Base-by-base conservation (phyloP, 306 rosid species). In the Vigna unguiculata region DNA sequence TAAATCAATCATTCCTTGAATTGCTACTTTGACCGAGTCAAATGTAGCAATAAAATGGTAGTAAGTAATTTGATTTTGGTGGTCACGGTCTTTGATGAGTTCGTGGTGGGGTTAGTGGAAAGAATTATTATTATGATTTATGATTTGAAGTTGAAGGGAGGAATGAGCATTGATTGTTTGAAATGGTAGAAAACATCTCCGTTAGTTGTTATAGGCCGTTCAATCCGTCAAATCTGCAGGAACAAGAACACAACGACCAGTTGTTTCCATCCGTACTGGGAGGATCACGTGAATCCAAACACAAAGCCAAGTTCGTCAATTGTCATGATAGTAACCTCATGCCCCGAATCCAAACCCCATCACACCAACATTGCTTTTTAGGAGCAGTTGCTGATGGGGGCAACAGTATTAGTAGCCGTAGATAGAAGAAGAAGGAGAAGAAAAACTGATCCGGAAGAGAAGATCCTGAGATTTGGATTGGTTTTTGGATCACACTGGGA, bases 241-340 rank as follows among this genome's bases (percentile, higher is more conserved):
- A 34, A 36, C 75, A 79, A 62, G 72, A 82, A 34, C 60, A 61
- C 16, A 38, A 83, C 45, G 68, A 85, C 77, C 87, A 87, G 87
- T 66, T 84, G 80, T 83, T 53, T 20, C 59, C 28, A 53, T 20
- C 78, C 86, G 91, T 87, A 88, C 89, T 72, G 58, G 72, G 21
- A 59, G 85, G 78, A 87, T 89, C 95, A 88, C 98, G 97, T 86
- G 97, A 86, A 83, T 80, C 81, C 58, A 49, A 73, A 54, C 45
- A 77, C 80, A 83, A 83, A 81, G 76, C 80, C 78, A 77, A 75
- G 20, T 38, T 81, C 55, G 78, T 89, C 85, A 71, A 71, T 52
- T 13, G 78, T 79, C 20, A 85, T 92, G 66, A 88, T 86, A 80
- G 58, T 45, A 66, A 21, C 85, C 91, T 75, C 85, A 78, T 76